Percentiles rank a stretch among this genome's conserved stretches.
phyloP scores from a whole-genome alignment of 108 stramenopile genomes.

The Chaetoceros tenuissimus region DNA sequence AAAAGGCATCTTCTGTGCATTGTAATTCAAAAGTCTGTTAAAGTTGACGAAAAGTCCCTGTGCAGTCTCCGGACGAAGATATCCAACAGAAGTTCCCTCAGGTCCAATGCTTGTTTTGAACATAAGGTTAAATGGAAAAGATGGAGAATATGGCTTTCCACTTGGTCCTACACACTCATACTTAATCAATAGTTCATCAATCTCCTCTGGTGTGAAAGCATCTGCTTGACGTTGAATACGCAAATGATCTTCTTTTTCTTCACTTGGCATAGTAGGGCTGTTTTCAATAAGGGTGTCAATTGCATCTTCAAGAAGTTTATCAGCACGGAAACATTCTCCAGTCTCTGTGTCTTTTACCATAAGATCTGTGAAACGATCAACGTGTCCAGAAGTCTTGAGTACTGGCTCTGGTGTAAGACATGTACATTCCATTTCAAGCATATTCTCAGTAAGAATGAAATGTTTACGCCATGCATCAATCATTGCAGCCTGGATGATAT shows the following conservation, averaged over 20 bases:
- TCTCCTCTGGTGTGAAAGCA: constrained; percentile 91
- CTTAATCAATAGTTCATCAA: constrained; percentile 77
- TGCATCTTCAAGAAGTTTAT: constrained; percentile 97
- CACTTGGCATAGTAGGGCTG: constrained; percentile 72
- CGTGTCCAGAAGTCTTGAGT: constrained; percentile 97
- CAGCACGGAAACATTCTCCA: constrained; percentile 94
- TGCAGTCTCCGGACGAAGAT: constrained; percentile 98
- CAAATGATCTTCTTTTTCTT: constrained; percentile 84
- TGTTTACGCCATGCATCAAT: constrained; percentile 94
- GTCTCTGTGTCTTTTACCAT: constrained; percentile 92
- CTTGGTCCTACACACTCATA: constrained; percentile 85
- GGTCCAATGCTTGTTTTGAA: constrained; percentile 99
- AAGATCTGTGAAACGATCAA: constrained; percentile 99
- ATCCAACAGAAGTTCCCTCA: constrained; percentile 93
- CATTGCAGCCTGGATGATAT: constrained; percentile 72
- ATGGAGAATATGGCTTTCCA: constrained; percentile 82
- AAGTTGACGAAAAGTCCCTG: constrained; percentile 99
- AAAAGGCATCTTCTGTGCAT: constrained; percentile 96
- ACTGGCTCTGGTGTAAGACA: constrained; percentile 94
- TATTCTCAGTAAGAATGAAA: constrained; percentile 93
- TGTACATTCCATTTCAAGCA: constrained; percentile 99
- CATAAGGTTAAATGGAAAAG: constrained; percentile 99
- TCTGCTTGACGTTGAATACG: constrained; percentile 94
- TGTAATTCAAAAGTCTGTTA: constrained; percentile 92
- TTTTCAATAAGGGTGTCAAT: constrained; percentile 90